Evolutionary conservation across 768 basidiomycete species (phyloP).

Genomic region (Tricholoma sp.): DNA sequence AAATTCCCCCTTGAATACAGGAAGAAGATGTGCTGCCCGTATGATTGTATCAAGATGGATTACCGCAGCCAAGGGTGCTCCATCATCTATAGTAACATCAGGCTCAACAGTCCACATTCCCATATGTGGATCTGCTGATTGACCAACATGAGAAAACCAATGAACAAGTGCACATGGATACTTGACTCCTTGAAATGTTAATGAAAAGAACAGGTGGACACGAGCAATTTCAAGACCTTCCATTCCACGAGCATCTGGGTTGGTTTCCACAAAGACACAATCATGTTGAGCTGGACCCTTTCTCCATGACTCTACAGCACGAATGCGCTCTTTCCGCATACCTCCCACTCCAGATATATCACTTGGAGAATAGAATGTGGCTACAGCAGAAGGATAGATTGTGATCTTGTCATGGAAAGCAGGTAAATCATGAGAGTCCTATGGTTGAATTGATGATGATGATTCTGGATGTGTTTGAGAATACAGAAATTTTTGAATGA

Average conservation of each 20-base stretch:
- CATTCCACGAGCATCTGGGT: background rate
- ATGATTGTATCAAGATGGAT: background rate
- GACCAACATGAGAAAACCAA: background rate
- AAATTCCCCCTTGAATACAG: too few relatives aligned
- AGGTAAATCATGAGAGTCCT: background rate
- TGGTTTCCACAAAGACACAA: background rate
- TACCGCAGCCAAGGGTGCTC: background rate
- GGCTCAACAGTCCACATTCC: background rate
- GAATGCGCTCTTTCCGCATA: background rate
- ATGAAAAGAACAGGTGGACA: background rate
- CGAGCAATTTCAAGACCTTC: background rate
- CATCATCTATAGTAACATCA: background rate
- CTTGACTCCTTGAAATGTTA: background rate
- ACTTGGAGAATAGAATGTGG: background rate
- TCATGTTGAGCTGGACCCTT: background rate
- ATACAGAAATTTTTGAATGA: background rate
- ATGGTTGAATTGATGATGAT: background rate
- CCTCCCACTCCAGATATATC: background rate
- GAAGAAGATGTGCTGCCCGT: background rate
- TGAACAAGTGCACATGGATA: background rate
- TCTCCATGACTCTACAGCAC: background rate
- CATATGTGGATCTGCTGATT: background rate
- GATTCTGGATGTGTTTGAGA: background rate
- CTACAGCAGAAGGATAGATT: background rate
- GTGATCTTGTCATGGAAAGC: background rate